Conservation (phyloP, 2,329 filamentous ascomycete genomes). For the Paraphaeosphaeria minitans region DNA sequence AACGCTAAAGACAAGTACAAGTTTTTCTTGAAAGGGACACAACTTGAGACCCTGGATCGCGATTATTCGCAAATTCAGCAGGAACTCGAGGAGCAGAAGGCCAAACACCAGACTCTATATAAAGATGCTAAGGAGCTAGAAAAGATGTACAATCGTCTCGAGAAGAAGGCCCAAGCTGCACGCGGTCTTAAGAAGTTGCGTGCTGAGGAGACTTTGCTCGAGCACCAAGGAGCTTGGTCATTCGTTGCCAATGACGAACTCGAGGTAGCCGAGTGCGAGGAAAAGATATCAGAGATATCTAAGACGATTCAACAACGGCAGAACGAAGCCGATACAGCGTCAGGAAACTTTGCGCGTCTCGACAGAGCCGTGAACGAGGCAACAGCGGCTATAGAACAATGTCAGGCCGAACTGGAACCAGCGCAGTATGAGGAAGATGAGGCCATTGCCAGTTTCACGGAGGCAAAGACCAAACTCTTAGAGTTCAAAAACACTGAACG, state of each 20-base stretch:
- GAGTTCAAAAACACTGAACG: constrained; percentile 66
- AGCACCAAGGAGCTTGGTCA: constrained; percentile 79
- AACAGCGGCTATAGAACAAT: constrained; percentile 38
- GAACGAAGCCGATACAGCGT: constrained; percentile 51
- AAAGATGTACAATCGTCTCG: constrained; percentile 64
- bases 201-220: constrained; percentile 62
- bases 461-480: constrained; percentile 59
- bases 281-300: constrained; percentile 41
- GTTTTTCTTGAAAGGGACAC: constrained; percentile 93
- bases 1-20: constrained; percentile 87
- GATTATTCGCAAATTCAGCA: constrained; percentile 88
- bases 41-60: constrained; percentile 87
- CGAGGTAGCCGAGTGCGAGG: constrained; percentile 33
- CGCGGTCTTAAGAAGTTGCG: constrained; percentile 70
- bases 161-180: constrained; percentile 67
- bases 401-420: constrained; percentile 46
- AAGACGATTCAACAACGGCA: constrained; percentile 57
- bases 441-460: constrained; percentile 60
- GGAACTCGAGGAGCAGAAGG: constrained; percentile 72
- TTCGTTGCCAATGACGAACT: constrained; percentile 80
- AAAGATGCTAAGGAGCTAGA: constrained; percentile 69
- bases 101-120: constrained; percentile 64
- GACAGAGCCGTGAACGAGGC: constrained; percentile 48
- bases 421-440: constrained; percentile 55
- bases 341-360: constrained; percentile 51